Evolutionary conservation across 139 green algal species (phyloP), one percentile per base, ranked within the genome.

Genomic region (Bryopsis sp.): DNA sequence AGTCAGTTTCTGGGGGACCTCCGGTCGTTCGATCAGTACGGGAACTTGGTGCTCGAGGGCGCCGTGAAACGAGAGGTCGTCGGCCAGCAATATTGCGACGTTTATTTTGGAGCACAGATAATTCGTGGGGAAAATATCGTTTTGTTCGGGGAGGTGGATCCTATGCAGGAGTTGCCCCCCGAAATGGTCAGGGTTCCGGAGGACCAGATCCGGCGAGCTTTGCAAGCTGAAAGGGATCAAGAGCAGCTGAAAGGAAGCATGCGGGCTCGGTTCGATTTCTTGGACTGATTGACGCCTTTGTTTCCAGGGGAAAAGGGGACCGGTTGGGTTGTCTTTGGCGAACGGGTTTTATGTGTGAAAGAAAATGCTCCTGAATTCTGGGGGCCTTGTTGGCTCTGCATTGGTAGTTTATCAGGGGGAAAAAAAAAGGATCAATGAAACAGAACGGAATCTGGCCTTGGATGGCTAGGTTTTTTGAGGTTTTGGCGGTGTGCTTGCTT

Each of bases 121-220:
- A 69, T 75, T 19, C 71, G 71, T 19, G 86, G 89, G 1, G 89
- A 96, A 66, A 96, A 96, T 69, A 79, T 96, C 19, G 89, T 96
- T 37, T 74, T 96, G 34, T 80, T 96, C 75, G 89, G 89, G 2
- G 72, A 83, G 64, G 64, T 95, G 6, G 87, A 91, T 31, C 75
- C 81, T 54, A 80, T 76, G 8, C 70, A 67, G 64, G 75, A 87
- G 43, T 72, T 82, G 32, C 85, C 86, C 1, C 58, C 75, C 29
- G 78, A 84, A 2, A 60, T 94, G 11, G 75, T 63, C 8, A 37
- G 59, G 4, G 87, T 94, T 0, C 62, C 68, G 0, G 70, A 82
- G n/a, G 54, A 39, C 0, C 85, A 85, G 34, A 92, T 95, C 32
- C 79, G 74, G 22, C 67, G 76, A 37, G 81, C 84, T 7, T 71